phyloP scores from a whole-genome alignment of 2,329 filamentous ascomycete species.

The Fusarium udum region DNA sequence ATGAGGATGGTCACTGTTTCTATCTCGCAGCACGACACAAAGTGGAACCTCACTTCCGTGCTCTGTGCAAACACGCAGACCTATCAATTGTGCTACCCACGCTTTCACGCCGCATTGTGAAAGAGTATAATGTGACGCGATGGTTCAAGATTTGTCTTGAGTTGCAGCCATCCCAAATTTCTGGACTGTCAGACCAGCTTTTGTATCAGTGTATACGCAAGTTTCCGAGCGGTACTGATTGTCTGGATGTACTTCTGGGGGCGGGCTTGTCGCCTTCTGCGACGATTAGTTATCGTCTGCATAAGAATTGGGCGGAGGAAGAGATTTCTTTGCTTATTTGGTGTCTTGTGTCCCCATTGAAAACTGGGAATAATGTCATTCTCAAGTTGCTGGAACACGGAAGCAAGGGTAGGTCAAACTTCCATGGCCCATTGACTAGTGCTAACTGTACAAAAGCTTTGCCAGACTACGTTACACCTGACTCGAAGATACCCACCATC shows the following conservation, averaged over 20 bases:
- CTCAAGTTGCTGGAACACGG: neutral
- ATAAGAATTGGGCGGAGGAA: neutral
- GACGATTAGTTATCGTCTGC: neutral
- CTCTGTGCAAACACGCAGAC: neutral
- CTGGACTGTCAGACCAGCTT: neutral
- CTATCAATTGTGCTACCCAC: neutral
- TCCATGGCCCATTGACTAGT: fast-evolving
- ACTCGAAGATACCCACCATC: neutral
- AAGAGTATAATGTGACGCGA: neutral
- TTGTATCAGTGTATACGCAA: constrained; percentile 16
- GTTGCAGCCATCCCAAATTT: neutral
- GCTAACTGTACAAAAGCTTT: neutral
- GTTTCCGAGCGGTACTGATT: neutral
- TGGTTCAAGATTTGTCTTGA: constrained; percentile 6
- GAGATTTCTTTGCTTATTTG: constrained; percentile 5
- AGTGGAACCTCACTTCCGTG: neutral
- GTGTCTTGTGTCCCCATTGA: neutral
- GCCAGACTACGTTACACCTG: neutral
- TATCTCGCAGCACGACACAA: neutral
- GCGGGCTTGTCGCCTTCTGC: neutral
- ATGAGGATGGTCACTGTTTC: constrained; percentile 5
- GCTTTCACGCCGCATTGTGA: neutral
- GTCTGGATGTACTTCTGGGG: neutral
- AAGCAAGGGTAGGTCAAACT: neutral
- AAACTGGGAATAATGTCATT: neutral